phyloP scores from a whole-genome alignment of 2,329 filamentous ascomycete species.

The Drechslerella dactyloides region DNA sequence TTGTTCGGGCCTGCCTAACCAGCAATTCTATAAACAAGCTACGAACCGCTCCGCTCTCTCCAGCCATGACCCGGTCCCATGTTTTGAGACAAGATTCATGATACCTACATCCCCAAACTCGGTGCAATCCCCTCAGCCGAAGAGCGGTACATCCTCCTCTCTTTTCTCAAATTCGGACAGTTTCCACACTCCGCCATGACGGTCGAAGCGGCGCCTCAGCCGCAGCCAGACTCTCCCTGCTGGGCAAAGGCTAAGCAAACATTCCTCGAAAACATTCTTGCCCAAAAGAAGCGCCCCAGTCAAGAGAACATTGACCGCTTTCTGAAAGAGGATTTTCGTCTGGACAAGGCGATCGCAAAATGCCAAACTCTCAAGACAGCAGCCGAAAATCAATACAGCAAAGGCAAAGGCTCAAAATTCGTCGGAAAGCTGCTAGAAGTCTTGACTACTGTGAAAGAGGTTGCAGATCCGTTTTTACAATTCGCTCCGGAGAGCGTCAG shows the following conservation, averaged over 20 bases:
- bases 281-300: slow-evolving; percentile 36
- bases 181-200: slow-evolving; percentile 21
- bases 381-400: slow-evolving; percentile 47
- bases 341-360: slow-evolving; percentile 48
- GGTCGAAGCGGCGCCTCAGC: slow-evolving; percentile 12
- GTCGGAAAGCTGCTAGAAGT: slow-evolving; percentile 45
- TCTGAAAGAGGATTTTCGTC: slow-evolving; percentile 41
- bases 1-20: too few species aligned
- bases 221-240: slow-evolving; percentile 32
- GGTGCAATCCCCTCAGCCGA: too few species aligned
- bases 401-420: slow-evolving; percentile 39
- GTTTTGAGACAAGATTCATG: too few species aligned
- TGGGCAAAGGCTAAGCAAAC: slow-evolving; percentile 44
- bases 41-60: too few species aligned
- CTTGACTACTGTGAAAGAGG: slow-evolving; percentile 34
- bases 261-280: slow-evolving; percentile 37
- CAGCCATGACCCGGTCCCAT: too few species aligned
- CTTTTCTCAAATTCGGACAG: not conserved
- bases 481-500: slow-evolving; percentile 48
- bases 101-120: too few species aligned
- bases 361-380: slow-evolving; percentile 39
- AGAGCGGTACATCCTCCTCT: too few species aligned
- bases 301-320: slow-evolving; percentile 47
- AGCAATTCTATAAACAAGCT: too few species aligned
- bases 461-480: slow-evolving; percentile 42